Percentiles rank a stretch among this genome's conserved stretches.
phyloP scores from a whole-genome alignment of 2,329 filamentous ascomycete species.

The Geoglossum cookeanum region DNA sequence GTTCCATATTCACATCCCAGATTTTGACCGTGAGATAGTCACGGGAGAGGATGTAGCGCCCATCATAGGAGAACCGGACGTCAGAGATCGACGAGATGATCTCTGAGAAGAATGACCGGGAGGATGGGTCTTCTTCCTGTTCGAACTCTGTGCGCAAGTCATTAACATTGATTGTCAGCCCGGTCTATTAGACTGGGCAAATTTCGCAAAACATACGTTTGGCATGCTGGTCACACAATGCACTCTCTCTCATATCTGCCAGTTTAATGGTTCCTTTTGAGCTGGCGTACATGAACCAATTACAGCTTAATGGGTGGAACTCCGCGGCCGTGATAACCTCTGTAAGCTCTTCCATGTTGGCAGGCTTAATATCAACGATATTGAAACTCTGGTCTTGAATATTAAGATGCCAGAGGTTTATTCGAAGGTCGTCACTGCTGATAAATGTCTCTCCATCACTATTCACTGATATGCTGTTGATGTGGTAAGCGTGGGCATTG shows the following conservation, averaged over 20 bases:
- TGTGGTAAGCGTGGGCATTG: conserved; percentile 97
- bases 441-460: conserved; percentile 99
- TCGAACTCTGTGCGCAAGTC: conserved; percentile 56
- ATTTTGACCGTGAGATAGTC: conserved; percentile 99
- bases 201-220: conserved; percentile 47
- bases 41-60: conserved; percentile 88
- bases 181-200: neutral
- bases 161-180: neutral
- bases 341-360: conserved; percentile 98
- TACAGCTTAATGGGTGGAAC: conserved; percentile 92
- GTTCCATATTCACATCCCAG: conserved; percentile 99
- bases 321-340: conserved; percentile 97
- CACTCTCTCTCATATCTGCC: conserved; percentile 94
- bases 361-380: conserved; percentile 98
- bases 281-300: conserved; percentile 99
- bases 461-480: conserved; percentile 99
- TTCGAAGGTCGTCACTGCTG: conserved; percentile 90
- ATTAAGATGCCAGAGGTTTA: conserved; percentile 98
- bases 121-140: conserved; percentile 91
- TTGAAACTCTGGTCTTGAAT: conserved; percentile 99
- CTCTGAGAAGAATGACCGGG: conserved; percentile 97
- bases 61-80: conserved; percentile 91
- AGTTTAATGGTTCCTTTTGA: conserved; percentile 98
- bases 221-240: conserved; percentile 84
- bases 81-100: conserved; percentile 99